Conservation (phyloP, 2,329 filamentous ascomycete genomes). For the Orbilia javanica region DNA sequence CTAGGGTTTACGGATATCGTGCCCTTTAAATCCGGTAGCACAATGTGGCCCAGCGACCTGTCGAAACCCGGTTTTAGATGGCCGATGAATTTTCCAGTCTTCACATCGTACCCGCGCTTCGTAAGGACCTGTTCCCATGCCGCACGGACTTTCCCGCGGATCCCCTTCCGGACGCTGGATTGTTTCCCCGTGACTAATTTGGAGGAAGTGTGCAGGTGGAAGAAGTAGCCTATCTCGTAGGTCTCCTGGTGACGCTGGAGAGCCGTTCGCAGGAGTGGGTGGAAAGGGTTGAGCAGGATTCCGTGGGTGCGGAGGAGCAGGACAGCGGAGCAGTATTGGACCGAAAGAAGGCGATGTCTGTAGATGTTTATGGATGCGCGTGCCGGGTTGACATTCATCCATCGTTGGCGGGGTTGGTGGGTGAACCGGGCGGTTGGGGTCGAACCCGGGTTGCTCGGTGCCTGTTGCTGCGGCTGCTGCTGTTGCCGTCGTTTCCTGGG, state of each 20-base stretch:
- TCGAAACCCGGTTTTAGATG: slow-evolving; percentile 35
- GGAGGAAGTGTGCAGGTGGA: slow-evolving; percentile 56
- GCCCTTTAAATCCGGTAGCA: slow-evolving; percentile 37
- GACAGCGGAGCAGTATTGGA: slow-evolving; percentile 50
- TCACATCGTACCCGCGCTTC: slow-evolving; percentile 35
- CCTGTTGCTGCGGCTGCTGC: too few species aligned
- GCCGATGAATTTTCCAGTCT: slow-evolving; percentile 33
- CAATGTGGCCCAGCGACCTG: slow-evolving; percentile 17
- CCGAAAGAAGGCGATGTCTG: slow-evolving; percentile 20
- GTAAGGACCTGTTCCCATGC: slow-evolving; percentile 45
- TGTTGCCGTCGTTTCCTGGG: neutral
- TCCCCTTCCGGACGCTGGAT: slow-evolving; percentile 34
- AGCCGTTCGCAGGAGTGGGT: slow-evolving; percentile 46
- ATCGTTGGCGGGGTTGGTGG: slow-evolving; percentile 7
- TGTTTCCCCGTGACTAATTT: slow-evolving; percentile 41
- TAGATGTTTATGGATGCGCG: slow-evolving; percentile 33
- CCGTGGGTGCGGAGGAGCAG: slow-evolving; percentile 41
- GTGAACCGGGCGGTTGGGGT: neutral
- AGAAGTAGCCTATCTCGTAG: slow-evolving; percentile 48
- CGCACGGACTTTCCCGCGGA: slow-evolving; percentile 45
- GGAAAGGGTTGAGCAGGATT: slow-evolving; percentile 53
- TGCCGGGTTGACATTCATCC: slow-evolving; percentile 28
- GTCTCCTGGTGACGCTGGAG: slow-evolving; percentile 44
- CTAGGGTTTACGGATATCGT: slow-evolving; percentile 49
- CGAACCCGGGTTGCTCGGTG: neutral